phyloP scores from a whole-genome alignment of 192 early-diverging fungal species.

The Entomortierella chlamydospora region DNA sequence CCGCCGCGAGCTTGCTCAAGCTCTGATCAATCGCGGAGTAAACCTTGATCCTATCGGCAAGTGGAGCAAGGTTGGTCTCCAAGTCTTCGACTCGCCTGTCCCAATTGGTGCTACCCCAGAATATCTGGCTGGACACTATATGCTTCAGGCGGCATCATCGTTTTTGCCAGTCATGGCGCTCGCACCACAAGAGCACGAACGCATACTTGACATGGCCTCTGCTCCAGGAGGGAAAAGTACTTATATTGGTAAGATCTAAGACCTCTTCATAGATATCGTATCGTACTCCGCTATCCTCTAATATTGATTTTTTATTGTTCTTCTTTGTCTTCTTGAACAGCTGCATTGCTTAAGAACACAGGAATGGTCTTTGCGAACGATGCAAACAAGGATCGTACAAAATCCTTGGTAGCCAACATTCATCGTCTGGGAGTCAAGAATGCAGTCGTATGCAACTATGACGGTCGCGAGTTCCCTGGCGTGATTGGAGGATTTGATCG shows the following conservation, averaged over 20 bases:
- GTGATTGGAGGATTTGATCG: slow-evolving; percentile 98
- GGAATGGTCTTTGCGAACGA: slow-evolving; percentile 98
- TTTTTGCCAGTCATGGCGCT: slow-evolving; percentile 98
- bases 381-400: slow-evolving; percentile 92
- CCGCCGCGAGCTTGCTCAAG: slow-evolving; percentile 93
- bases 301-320: no score
- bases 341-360: slow-evolving; percentile 97
- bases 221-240: slow-evolving; percentile 99
- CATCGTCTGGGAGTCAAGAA: slow-evolving; percentile 91
- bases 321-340: slow-evolving; percentile 25
- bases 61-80: slow-evolving; percentile 98
- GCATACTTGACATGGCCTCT: slow-evolving; percentile 96
- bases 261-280: background rate
- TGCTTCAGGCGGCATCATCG: slow-evolving; percentile 98
- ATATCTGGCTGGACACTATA: slow-evolving; percentile 99
- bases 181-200: slow-evolving; percentile 94
- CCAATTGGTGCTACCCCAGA: slow-evolving; percentile 98
- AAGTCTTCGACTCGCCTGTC: slow-evolving; percentile 94
- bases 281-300: no score
- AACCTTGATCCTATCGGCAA: slow-evolving; percentile 99
- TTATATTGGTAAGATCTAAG: slow-evolving; percentile 70
- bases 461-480: slow-evolving; percentile 96
- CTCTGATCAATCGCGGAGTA: slow-evolving; percentile 94
- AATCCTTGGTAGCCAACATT: slow-evolving; percentile 92
- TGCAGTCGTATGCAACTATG: slow-evolving; percentile 93